phyloP scores from a whole-genome alignment of 2,329 filamentous ascomycete species.

The Aspergillus niger region DNA sequence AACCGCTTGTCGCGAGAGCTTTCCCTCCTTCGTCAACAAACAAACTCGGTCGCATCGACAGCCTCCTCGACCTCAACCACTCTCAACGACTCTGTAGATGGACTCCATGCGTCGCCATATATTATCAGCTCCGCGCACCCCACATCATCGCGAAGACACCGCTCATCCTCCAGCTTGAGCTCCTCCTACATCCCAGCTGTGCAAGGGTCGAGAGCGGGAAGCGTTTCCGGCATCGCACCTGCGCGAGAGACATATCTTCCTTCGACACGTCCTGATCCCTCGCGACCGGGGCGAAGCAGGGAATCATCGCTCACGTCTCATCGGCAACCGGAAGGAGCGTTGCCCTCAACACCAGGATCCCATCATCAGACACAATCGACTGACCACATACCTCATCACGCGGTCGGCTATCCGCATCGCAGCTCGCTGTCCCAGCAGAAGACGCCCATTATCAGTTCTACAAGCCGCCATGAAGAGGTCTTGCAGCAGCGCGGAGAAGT shows the following conservation, averaged over 20 bases:
- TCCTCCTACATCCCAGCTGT: constrained; percentile 44
- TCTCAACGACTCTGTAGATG: constrained; percentile 51
- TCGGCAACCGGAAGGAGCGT: constrained; percentile 36
- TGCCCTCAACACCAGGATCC: constrained; percentile 27
- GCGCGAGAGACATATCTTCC: constrained; percentile 41
- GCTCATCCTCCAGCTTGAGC: constrained; percentile 58
- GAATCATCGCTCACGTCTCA: constrained; percentile 46
- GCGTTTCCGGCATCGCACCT: constrained; percentile 47
- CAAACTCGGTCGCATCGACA: constrained; percentile 64
- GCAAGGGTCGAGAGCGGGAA: constrained; percentile 38
- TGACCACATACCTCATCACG: constrained; percentile 30
- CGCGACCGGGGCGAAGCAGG: constrained; percentile 40
- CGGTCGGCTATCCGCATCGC: constrained; percentile 32
- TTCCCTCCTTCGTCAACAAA: constrained; percentile 72
- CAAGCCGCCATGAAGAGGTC: constrained; percentile 46
- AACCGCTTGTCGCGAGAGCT: constrained; percentile 92
- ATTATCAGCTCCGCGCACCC: constrained; percentile 54
- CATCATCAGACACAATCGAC: constrained; percentile 29
- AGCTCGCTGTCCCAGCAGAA: constrained; percentile 33
- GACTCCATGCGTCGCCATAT: constrained; percentile 44
- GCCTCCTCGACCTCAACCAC: constrained; percentile 58
- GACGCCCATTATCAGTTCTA: constrained; percentile 29
- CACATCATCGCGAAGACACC: constrained; percentile 57
- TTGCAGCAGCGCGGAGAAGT: constrained; percentile 46
- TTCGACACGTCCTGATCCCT: constrained; percentile 33